Evolutionary conservation across 768 basidiomycete genomes (phyloP).

Genomic region (Russula sp.): DNA sequence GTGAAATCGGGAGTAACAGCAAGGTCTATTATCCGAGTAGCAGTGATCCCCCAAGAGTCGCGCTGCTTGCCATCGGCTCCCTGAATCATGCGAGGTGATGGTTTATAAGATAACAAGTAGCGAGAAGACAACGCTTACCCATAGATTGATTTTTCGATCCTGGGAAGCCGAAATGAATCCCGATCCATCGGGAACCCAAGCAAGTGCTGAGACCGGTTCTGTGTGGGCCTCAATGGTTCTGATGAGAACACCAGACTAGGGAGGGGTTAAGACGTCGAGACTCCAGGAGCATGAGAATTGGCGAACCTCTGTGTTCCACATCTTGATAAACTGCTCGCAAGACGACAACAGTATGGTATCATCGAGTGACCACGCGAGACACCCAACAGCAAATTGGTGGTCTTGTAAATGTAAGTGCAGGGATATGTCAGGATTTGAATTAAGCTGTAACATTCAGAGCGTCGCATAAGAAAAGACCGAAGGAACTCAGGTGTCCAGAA

Average conservation of each 20-base stretch:
- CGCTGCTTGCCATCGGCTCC: slow-evolving; percentile 64
- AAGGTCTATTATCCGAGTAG: slow-evolving; percentile 82
- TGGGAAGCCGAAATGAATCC: slow-evolving; percentile 87
- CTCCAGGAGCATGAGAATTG: slow-evolving; percentile 1
- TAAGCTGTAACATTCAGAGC: slow-evolving; percentile 15
- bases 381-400: slow-evolving; percentile 73
- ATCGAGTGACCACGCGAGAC: slow-evolving; percentile 90
- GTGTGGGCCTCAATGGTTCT: slow-evolving; percentile 61
- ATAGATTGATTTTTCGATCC: slow-evolving; percentile 75
- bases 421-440: slow-evolving; percentile 45
- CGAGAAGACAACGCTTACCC: slow-evolving; percentile 43
- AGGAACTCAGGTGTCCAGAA: slow-evolving; percentile 8
- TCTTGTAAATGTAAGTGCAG: slow-evolving; percentile 56
- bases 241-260: slow-evolving; percentile 67
- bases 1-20: slow-evolving; percentile 79
- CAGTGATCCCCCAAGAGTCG: slow-evolving; percentile 59
- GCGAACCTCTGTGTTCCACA: slow-evolving; percentile 86
- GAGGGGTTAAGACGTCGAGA: slow-evolving; percentile 9
- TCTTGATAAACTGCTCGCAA: slow-evolving; percentile 70
- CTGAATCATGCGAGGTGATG: slow-evolving; percentile 34
- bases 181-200: slow-evolving; percentile 82
- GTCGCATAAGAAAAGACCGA: not conserved
- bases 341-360: slow-evolving; percentile 78
- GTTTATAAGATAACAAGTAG: slow-evolving; percentile 12
- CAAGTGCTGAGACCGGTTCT: slow-evolving; percentile 79